Evolutionary conservation across 2,329 filamentous ascomycete genomes (phyloP), one percentile per base, ranked within the genome.

Genomic region (Microsporum audouinii): DNA sequence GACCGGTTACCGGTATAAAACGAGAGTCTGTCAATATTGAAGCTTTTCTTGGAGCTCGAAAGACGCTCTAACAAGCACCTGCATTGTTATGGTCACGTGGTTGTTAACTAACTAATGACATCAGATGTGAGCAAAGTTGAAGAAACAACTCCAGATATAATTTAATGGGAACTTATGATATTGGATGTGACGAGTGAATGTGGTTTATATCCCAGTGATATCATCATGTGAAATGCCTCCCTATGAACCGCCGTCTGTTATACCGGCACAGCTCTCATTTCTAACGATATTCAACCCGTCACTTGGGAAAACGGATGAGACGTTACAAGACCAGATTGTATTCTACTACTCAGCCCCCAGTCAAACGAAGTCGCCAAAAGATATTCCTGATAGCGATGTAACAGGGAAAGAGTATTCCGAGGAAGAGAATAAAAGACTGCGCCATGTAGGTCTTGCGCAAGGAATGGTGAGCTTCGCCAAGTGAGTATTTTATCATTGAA

Each of bases 201-300:
- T 4, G 47, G 58, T 55, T 51, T 31, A 23, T 4, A 43, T 41
- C 34, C 60, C 41, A 59, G 59, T 60, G 45, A 34, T 55, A 55
- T 29, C 51, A 55, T 34, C 51, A 59, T 17, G 63, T 65, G 72
- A 69, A 61, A 77, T 77, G 75, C 67, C 71, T 68, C 71, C 71
- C 66, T 71, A 65, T 66, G 72, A 72, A 36, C 60, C 63, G 64
- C 65, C 68, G 43, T 72, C 70, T 60, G 73, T 88, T 65, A 78
- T 86, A 38, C 91, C 94, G 49, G 92, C 92, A 39, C 89, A 89
- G 71, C 83, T 97, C 34, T 88, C 89, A 68, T 97, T 94, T 73
- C 82, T 99, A 53, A 86, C 92, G 72, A 95, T 99, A 72, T 99
- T 95, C 80, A 97, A 95, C 73, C 94, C 95, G 38, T 84, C 87